These are phyloP conservation scores for Exophiala oligosperma DNA, from an alignment of 2,329 filamentous ascomycete genomes.

Conservation along the genomic window DNA sequence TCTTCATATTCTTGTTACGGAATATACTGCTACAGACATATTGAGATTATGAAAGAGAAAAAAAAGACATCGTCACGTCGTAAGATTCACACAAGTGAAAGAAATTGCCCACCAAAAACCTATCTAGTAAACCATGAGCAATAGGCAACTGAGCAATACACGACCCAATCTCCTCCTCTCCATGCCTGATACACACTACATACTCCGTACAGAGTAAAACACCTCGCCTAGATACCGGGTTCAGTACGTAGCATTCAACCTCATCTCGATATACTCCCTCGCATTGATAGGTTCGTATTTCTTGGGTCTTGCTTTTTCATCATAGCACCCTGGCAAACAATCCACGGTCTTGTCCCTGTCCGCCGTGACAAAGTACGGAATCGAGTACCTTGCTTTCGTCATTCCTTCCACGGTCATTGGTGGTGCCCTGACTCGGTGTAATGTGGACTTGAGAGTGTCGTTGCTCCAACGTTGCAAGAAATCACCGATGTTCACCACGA, in stretches of 20 bases:
- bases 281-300: constrained; percentile 53
- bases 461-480: constrained; percentile 55
- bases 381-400: constrained; percentile 33
- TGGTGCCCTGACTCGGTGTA: constrained; percentile 47
- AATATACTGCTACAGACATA: too few species aligned
- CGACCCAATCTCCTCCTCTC: too few species aligned
- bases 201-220: too few species aligned
- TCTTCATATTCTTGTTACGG: too few species aligned
- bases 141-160: too few species aligned
- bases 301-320: constrained; percentile 42
- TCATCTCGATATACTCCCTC: constrained; percentile 38
- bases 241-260: constrained; percentile 27
- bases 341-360: constrained; percentile 35
- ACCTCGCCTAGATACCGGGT: too few species aligned
- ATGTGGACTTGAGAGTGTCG: constrained; percentile 51
- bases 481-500: constrained; percentile 56
- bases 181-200: too few species aligned
- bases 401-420: constrained; percentile 23
- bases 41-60: too few species aligned
- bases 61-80: too few species aligned
- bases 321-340: constrained; percentile 51
- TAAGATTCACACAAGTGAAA: too few species aligned
- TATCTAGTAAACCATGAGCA: too few species aligned
- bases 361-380: constrained; percentile 36
- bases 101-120: too few species aligned